Evolutionary conservation across 257 asterid genomes (phyloP).

Genomic region (Solanum arcanum): DNA sequence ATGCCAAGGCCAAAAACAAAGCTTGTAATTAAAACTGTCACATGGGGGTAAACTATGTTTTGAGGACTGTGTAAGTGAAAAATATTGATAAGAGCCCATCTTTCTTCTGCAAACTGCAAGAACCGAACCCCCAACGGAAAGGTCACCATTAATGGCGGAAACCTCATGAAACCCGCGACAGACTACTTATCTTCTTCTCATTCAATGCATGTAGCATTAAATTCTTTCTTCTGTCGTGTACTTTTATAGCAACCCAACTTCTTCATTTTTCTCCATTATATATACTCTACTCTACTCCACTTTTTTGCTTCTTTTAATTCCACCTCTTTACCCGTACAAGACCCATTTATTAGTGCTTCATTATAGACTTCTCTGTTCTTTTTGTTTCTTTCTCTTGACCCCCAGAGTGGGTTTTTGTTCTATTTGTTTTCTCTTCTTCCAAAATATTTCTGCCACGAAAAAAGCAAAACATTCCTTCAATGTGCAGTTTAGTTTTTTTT

Average conservation of each 20-base stretch:
- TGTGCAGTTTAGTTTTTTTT: neutral
- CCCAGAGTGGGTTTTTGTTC: neutral
- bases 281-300: neutral
- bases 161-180: neutral
- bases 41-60: neutral
- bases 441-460: neutral
- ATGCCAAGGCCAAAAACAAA: neutral
- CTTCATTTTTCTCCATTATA: neutral
- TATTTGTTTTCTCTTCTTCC: neutral
- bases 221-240: neutral
- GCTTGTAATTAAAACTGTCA: neutral
- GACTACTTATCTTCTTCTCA: neutral
- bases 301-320: neutral
- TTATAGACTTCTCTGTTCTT: neutral
- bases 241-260: neutral
- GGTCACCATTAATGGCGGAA: neutral
- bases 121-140: neutral
- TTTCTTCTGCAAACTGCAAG: neutral
- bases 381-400: neutral
- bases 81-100: neutral
- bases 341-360: neutral
- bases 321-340: neutral
- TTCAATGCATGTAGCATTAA: neutral
- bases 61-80: neutral
- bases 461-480: neutral